Conservation (phyloP, 2,329 filamentous ascomycete species). For the Aspergillus sojae region DNA sequence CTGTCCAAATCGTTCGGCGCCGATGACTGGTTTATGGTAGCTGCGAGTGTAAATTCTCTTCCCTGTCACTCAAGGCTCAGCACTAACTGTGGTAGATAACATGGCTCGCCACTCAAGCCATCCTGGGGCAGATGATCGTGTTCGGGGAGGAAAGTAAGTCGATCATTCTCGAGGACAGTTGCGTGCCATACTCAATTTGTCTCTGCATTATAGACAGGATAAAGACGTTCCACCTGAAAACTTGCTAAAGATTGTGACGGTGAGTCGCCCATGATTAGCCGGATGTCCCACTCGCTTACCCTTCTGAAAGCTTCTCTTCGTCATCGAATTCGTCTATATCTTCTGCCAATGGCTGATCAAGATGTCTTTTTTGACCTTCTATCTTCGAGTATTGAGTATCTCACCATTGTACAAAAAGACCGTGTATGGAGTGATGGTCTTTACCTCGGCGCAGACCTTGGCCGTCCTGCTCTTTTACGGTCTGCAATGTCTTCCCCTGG, state of each 20-base stretch:
- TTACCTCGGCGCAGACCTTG: neutral
- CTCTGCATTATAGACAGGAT: neutral
- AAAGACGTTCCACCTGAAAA: neutral
- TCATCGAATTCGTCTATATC: slow-evolving; percentile 12
- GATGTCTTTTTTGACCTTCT: slow-evolving; percentile 10
- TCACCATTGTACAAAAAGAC: slow-evolving; percentile 1
- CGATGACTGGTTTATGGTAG: slow-evolving; percentile 12
- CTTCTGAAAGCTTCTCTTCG: slow-evolving; percentile 9
- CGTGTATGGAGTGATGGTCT: slow-evolving; percentile 1
- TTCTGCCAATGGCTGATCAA: slow-evolving; percentile 15
- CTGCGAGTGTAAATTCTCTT: neutral
- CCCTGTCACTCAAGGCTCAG: neutral
- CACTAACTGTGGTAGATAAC: neutral
- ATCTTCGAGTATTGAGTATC: slow-evolving; percentile 10
- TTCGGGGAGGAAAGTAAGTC: slow-evolving; percentile 10
- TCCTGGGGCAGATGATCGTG: slow-evolving; percentile 4
- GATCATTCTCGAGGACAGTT: neutral
- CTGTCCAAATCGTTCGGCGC: slow-evolving; percentile 8
- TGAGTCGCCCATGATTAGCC: neutral
- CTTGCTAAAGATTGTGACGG: neutral
- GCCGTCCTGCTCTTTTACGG: slow-evolving; percentile 7
- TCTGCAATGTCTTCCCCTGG: slow-evolving; percentile 8
- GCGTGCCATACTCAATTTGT: neutral
- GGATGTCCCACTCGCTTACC: neutral
- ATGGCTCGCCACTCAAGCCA: slow-evolving; percentile 3